These are phyloP conservation scores for Lumnitzera racemosa DNA, from an alignment of 345 rosid species.

Conservation along the genomic window DNA sequence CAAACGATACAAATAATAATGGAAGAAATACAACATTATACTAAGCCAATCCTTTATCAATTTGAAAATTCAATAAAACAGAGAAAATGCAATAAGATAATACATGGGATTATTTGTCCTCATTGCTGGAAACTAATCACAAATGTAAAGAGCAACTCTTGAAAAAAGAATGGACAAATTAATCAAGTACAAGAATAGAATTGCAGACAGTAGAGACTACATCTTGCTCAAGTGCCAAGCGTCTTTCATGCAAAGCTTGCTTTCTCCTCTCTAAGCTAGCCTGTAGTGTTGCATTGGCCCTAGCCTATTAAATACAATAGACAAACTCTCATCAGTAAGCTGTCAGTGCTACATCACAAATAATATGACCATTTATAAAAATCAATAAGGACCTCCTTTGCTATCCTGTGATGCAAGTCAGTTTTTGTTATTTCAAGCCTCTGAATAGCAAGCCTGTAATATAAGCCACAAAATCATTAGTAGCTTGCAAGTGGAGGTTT, in stretches of 20 bases:
- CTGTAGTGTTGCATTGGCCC: constrained; percentile 95
- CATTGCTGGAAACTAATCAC: no score
- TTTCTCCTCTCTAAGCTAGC: constrained; percentile 98
- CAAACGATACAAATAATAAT: no score
- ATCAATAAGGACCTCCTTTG: constrained; percentile 71
- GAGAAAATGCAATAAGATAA: no score
- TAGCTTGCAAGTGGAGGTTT: no score
- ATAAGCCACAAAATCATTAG: neutral
- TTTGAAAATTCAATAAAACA: no score
- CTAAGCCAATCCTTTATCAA: no score
- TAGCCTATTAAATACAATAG: constrained; percentile 43
- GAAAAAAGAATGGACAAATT: no score
- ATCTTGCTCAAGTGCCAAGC: constrained; percentile 98
- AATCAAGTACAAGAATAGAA: no score
- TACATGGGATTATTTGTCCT: no score
- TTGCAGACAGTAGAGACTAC: constrained; percentile 33
- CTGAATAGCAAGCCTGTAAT: constrained; percentile 86
- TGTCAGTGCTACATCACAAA: constrained; percentile 8
- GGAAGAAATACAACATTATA: no score
- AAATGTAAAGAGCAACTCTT: no score
- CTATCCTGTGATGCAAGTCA: constrained; percentile 86
- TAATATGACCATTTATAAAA: constrained; percentile 7
- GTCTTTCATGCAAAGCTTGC: constrained; percentile 97
- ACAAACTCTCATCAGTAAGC: constrained; percentile 16
- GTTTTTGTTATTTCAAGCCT: constrained; percentile 95